These are phyloP conservation scores for Cucumis variabilis DNA, from an alignment of 331 rosid genomes.

Conservation along the genomic window DNA sequence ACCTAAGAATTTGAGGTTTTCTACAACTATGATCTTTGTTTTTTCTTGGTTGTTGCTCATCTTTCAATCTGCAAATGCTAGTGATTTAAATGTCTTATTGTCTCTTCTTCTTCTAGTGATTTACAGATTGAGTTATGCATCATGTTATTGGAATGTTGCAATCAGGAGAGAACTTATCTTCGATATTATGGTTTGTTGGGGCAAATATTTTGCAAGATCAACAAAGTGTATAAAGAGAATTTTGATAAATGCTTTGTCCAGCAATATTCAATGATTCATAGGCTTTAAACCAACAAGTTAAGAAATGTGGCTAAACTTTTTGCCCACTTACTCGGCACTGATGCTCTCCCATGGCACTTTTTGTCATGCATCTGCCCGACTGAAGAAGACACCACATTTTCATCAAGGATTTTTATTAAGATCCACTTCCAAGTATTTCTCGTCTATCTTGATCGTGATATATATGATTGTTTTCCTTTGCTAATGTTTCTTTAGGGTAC, in stretches of 20 bases:
- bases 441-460: background rate
- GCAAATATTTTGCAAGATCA: slow-evolving; percentile 89
- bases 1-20: no score
- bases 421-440: slow-evolving; percentile 82
- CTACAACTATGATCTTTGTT: no score
- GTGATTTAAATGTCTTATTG: no score
- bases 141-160: slow-evolving; percentile 98
- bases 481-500: no score
- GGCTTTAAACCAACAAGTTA: slow-evolving; percentile 87
- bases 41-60: no score
- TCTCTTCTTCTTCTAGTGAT: no score
- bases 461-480: no score
- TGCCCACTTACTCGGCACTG: slow-evolving; percentile 93
- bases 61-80: no score
- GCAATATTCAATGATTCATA: slow-evolving; percentile 92
- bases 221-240: slow-evolving; percentile 88
- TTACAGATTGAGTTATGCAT: slow-evolving; percentile 87
- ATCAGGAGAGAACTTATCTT: slow-evolving; percentile 96
- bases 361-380: slow-evolving; percentile 82
- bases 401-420: slow-evolving; percentile 90
- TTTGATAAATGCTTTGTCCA: slow-evolving; percentile 95
- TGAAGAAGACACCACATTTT: slow-evolving; percentile 92
- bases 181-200: slow-evolving; percentile 94
- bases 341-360: slow-evolving; percentile 94
- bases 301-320: slow-evolving; percentile 88